A percentile compares a stretch with the other conserved stretches of the same genome.
These are phyloP conservation scores for Hanseniaspora thailandica DNA, from an alignment of 805 yeast species.

Conservation along the genomic window DNA sequence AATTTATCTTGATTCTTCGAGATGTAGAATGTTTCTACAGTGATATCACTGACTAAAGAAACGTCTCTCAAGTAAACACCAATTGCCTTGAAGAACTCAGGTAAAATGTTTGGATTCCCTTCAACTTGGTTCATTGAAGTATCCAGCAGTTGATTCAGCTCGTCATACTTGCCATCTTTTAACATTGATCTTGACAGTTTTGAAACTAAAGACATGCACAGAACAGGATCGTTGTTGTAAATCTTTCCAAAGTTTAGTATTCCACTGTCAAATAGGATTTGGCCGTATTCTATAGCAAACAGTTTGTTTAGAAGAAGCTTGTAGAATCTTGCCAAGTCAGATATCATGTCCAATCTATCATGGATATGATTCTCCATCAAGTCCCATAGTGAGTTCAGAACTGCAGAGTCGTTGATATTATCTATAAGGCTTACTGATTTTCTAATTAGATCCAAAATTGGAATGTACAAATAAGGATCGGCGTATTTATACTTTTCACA, in stretches of 20 bases:
- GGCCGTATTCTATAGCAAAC: slow-evolving; percentile 23
- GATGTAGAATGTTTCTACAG: background rate
- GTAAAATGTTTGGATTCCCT: background rate
- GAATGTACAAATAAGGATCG: slow-evolving; percentile 29
- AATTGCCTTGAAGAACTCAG: slow-evolving; percentile 8
- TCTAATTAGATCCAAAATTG: slow-evolving; percentile 24
- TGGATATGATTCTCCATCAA: slow-evolving; percentile 14
- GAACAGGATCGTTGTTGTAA: slow-evolving; percentile 18
- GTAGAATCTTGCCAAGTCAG: slow-evolving; percentile 20
- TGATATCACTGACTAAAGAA: background rate
- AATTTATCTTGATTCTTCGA: background rate
- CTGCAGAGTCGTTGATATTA: slow-evolving; percentile 14
- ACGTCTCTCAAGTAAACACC: slow-evolving; percentile 12
- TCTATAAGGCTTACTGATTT: slow-evolving; percentile 23
- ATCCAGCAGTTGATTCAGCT: background rate
- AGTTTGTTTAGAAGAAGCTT: slow-evolving; percentile 22
- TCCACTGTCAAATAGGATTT: slow-evolving; percentile 15
- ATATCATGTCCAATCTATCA: slow-evolving; percentile 8
- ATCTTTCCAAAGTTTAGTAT: slow-evolving; percentile 15
- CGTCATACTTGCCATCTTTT: background rate
- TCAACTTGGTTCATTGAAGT: background rate
- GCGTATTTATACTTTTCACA: slow-evolving; percentile 7
- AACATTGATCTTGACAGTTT: slow-evolving; percentile 17
- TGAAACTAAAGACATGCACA: slow-evolving; percentile 25
- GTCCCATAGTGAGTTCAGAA: slow-evolving; percentile 18